These are phyloP conservation scores for Coffea canephora DNA, from an alignment of 257 asterid genomes.

Conservation along the genomic window DNA sequence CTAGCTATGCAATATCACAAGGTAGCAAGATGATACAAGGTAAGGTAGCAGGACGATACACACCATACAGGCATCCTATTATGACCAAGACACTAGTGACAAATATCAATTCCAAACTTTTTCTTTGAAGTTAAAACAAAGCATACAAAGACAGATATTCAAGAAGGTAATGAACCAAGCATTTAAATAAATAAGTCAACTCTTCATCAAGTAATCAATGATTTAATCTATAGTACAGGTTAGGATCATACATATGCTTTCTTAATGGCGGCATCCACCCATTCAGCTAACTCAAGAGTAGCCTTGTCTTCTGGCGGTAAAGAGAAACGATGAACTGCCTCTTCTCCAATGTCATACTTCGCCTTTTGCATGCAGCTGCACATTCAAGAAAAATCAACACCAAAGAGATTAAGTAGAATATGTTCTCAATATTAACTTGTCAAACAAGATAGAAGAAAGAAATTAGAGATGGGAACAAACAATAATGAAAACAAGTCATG, in stretches of 20 bases:
- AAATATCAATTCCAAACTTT: not conserved
- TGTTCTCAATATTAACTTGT: not conserved
- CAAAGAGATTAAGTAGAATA: conserved; percentile 6
- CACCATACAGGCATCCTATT: not conserved
- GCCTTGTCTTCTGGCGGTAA: conserved; percentile 98
- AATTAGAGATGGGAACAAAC: not conserved
- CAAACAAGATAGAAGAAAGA: not conserved
- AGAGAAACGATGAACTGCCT: conserved; percentile 92
- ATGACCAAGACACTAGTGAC: not conserved
- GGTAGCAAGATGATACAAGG: not conserved
- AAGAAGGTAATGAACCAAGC: not conserved
- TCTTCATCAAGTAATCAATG: not conserved
- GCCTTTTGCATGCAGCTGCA: conserved; percentile 98
- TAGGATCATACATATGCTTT: conserved; percentile 77
- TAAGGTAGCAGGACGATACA: not conserved
- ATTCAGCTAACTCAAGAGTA: conserved; percentile 76
- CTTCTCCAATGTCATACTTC: conserved; percentile 92
- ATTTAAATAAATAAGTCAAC: not conserved
- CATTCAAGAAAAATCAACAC: conserved; percentile 30
- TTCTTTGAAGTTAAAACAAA: not conserved
- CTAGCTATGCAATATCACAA: too few relatives aligned
- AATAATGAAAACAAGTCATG: not conserved
- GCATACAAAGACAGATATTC: not conserved
- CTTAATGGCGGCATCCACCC: conserved; percentile 91
- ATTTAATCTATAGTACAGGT: conserved; percentile 9